Evolutionary conservation across 306 rosid species (phyloP).

Genomic region (Prunus persica): Prunus_persica_NCBIv2 NC_034014.1:26768001-26768500

Average conservation of each 20-base stretch:
- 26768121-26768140: conserved; percentile 75
- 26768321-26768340: conserved; percentile 84
- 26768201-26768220: conserved; percentile 59
- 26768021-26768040: conserved; percentile 54
- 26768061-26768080: conserved; percentile 65
- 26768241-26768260: conserved; percentile 43
- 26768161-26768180: conserved; percentile 73
- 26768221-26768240: conserved; percentile 48
- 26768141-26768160: conserved; percentile 79
- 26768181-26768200: conserved; percentile 51
- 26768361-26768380: conserved; percentile 46
- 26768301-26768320: conserved; percentile 57
- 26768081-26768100: conserved; percentile 71
- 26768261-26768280: conserved; percentile 51
- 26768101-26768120: conserved; percentile 83
- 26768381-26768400: conserved; percentile 36
- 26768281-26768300: conserved; percentile 40
- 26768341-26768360: conserved; percentile 76
- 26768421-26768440: conserved; percentile 79
- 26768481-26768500: conserved; percentile 49
- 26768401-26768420: conserved; percentile 80
- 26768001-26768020: conserved; percentile 69
- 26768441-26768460: conserved; percentile 39
- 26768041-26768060: conserved; percentile 78
- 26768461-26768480: conserved; percentile 52